Base-by-base conservation (phyloP, 768 basidiomycete genomes). In the Leccinum ochraceum region DNA sequence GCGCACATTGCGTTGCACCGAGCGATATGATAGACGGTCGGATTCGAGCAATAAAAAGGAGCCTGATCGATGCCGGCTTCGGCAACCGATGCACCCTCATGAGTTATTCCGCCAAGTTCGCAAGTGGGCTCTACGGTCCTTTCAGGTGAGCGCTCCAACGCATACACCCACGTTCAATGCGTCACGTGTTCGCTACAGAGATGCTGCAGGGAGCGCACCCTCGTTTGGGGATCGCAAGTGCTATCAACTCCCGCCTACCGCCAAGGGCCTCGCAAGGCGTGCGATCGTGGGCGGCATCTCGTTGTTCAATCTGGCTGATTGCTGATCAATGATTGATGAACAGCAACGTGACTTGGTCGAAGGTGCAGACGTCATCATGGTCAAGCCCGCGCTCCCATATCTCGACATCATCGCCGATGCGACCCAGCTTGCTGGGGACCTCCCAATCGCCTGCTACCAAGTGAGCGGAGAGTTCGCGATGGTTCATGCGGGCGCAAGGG, bases 1-100 rank as follows among this genome's bases (percentile, higher is more conserved):
- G 97, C n/a, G 97, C 94, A 1, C 94, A 98, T 74, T 94, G 94
- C 69, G 95, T 99, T 59, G 97, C 97, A 2, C 97, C 97, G 7
- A 97, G 95, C 69, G 97, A 98, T 75, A 99, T 99, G 97, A 98
- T 98, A 95, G 97, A 99, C 71, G 97, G 96, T 0, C 82, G 96
- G 20, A 87, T 99, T 63, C 86, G 84, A 63, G 86, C 86, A 14
- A 98, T 99, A 76, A 99, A 99, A 74, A 80, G 85, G 39, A 83
- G 81, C 3, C 79, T 99, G 58, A 92, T 98, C 60, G 88, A 92
- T 60, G 83, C 83, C 48, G 94, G 94, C 17, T 80, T 86, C 50
- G 95, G 88, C 9, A 98, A 98, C 76, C 84, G 84, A 69, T 94
- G 92, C 74, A 89, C 90, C 6, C 81, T 99, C 55, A 98, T 99